Conservation (phyloP, 1,284 basidiomycete genomes). For the Pascua sp. region DNA sequence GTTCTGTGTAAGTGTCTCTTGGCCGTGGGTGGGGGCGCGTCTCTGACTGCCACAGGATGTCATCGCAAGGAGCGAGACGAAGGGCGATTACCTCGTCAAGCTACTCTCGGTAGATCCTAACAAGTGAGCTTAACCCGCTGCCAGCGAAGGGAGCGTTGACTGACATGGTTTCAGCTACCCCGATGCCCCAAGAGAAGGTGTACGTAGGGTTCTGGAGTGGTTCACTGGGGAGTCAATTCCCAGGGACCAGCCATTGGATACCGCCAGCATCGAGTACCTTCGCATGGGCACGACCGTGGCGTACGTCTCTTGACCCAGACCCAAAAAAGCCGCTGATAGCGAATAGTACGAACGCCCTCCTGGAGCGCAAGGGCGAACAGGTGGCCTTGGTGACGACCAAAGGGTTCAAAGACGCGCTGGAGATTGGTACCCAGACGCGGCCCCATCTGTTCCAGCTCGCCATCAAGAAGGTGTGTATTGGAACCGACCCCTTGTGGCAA, state of each 20-base stretch:
- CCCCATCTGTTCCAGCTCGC: conserved; percentile 47
- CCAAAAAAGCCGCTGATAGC: too few relatives aligned
- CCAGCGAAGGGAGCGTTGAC: neutral
- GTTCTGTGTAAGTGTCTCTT: conserved; percentile 1
- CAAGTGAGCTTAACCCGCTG: conserved; percentile 50
- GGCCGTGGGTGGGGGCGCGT: neutral
- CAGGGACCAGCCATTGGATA: conserved; percentile 52
- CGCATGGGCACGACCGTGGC: conserved; percentile 88
- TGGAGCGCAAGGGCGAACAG: conserved; percentile 88
- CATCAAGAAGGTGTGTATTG: conserved; percentile 40
- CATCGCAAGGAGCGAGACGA: conserved; percentile 2
- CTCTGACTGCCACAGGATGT: conserved; percentile 11
- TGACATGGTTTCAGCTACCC: conserved; percentile 54
- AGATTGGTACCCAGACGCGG: conserved; percentile 49
- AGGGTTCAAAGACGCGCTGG: conserved; percentile 50
- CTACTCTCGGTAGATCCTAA: conserved; percentile 76
- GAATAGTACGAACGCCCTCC: conserved; percentile 74
- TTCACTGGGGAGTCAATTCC: conserved; percentile 58
- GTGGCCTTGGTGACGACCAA: conserved; percentile 71
- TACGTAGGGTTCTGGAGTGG: conserved; percentile 77
- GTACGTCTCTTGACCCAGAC: too few relatives aligned
- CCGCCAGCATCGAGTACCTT: conserved; percentile 77
- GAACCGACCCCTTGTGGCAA: too few relatives aligned
- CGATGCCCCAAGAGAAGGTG: conserved; percentile 85
- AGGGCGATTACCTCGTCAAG: conserved; percentile 49